Percentiles rank a stretch among this genome's conserved stretches.
Conservation (phyloP, 2,329 filamentous ascomycete species). For the Westerdykella ornata region DNA sequence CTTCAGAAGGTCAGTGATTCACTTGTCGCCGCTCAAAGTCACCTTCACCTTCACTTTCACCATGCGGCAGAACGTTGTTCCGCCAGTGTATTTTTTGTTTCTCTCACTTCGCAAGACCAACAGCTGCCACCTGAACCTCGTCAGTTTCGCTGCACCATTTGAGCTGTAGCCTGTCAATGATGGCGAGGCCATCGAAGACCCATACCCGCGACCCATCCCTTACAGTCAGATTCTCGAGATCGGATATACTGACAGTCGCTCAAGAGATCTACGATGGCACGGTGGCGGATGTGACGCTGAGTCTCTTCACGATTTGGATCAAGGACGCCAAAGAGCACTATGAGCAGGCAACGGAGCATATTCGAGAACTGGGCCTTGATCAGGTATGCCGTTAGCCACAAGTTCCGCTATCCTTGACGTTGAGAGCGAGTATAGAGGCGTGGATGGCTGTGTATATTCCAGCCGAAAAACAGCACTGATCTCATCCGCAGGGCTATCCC, state of each 20-base stretch:
- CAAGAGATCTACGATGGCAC: constrained; percentile 18
- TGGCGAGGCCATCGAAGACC: background rate
- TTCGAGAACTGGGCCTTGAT: constrained; percentile 25
- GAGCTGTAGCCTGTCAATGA: background rate
- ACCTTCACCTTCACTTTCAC: background rate
- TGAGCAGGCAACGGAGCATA: constrained; percentile 15
- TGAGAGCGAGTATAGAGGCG: background rate
- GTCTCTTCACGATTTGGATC: constrained; percentile 24
- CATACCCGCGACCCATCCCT: background rate
- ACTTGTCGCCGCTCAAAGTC: no score
- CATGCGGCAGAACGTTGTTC: background rate
- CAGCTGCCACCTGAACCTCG: no score
- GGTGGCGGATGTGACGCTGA: constrained; percentile 21
- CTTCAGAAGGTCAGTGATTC: no score
- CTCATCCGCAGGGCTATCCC: constrained; percentile 6
- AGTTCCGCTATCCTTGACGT: background rate
- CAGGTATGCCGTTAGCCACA: constrained; percentile 12
- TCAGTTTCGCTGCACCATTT: background rate
- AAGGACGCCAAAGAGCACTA: constrained; percentile 16
- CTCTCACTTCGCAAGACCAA: no score
- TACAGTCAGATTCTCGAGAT: background rate
- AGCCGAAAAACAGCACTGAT: background rate
- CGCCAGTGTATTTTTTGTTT: background rate
- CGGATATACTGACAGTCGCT: constrained; percentile 9
- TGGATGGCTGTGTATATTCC: background rate